phyloP scores from a whole-genome alignment of 257 asterid genomes.

The Leptodermis oblonga region DNA sequence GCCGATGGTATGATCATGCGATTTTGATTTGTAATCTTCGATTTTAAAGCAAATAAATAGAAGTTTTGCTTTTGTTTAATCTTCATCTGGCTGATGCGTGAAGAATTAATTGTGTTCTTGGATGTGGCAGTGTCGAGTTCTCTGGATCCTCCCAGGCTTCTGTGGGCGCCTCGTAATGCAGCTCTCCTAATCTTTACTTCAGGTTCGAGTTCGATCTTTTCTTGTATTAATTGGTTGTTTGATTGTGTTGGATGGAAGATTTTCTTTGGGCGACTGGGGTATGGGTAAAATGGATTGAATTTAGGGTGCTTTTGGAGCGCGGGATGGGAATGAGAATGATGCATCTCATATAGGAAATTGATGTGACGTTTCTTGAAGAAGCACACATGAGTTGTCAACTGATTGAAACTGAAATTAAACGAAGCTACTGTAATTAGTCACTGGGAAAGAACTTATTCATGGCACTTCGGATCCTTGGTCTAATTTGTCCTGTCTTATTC shows the following conservation, averaged over 20 bases:
- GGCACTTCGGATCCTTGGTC: no score
- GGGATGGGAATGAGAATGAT: no score
- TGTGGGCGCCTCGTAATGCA: constrained; percentile 67
- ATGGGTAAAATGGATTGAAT: background rate
- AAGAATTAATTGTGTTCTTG: background rate
- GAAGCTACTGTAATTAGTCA: background rate
- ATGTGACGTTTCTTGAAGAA: background rate
- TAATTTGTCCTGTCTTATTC: no score
- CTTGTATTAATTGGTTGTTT: background rate
- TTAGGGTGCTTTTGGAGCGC: no score
- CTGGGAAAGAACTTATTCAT: no score
- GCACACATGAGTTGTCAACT: background rate
- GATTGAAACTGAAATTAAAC: background rate
- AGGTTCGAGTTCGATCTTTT: constrained; percentile 26
- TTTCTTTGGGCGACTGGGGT: constrained; percentile 1
- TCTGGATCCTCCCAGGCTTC: constrained; percentile 34
- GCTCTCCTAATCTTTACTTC: constrained; percentile 82
- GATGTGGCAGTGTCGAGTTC: constrained; percentile 39
- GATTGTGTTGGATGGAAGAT: background rate
- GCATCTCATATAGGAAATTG: no score
- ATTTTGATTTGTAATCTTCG: background rate
- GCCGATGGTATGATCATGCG: constrained; percentile 27
- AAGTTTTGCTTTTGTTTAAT: no score
- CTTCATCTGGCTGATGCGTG: background rate
- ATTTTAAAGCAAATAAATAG: background rate